phyloP scores from a whole-genome alignment of 73 alveolate genomes.

The Symbiodinium pilosum region DNA sequence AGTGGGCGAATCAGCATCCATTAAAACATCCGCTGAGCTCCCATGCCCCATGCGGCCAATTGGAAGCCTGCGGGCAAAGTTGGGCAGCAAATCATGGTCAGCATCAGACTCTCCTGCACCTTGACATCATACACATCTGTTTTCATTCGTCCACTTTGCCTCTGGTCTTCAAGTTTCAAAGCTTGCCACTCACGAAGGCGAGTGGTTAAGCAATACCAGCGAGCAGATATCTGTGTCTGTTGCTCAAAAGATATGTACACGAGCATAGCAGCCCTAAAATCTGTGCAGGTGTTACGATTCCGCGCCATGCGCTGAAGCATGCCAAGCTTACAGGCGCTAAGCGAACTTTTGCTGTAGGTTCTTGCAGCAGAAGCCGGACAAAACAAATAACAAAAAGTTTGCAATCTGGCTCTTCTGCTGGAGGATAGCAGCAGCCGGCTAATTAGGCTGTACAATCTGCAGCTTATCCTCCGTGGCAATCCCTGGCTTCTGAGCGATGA shows the following conservation, averaged over 20 bases:
- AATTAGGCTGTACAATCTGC: not conserved
- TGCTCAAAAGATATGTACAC: not conserved
- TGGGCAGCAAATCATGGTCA: not conserved
- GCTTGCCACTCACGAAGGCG: conserved; percentile 2
- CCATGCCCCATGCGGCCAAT: too few relatives aligned
- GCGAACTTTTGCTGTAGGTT: not conserved
- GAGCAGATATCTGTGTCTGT: not conserved
- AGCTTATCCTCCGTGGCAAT: too few relatives aligned
- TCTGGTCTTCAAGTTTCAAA: too few relatives aligned
- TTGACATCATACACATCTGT: not conserved
- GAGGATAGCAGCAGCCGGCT: not conserved
- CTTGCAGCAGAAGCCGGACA: not conserved
- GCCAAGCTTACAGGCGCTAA: not conserved
- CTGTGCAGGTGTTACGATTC: not conserved
- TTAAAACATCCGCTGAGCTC: too few relatives aligned
- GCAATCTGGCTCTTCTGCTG: not conserved
- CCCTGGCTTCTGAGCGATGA: conserved; percentile 85
- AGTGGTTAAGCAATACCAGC: not conserved
- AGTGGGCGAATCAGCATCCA: too few relatives aligned
- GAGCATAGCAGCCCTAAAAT: not conserved
- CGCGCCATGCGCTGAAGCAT: not conserved
- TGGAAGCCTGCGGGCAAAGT: not conserved
- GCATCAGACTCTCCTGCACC: not conserved
- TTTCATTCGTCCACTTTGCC: not conserved
- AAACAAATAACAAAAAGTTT: not conserved